These are phyloP conservation scores for Pelagomonas calceolata DNA, from an alignment of 108 stramenopile species.

Conservation along the genomic window DNA sequence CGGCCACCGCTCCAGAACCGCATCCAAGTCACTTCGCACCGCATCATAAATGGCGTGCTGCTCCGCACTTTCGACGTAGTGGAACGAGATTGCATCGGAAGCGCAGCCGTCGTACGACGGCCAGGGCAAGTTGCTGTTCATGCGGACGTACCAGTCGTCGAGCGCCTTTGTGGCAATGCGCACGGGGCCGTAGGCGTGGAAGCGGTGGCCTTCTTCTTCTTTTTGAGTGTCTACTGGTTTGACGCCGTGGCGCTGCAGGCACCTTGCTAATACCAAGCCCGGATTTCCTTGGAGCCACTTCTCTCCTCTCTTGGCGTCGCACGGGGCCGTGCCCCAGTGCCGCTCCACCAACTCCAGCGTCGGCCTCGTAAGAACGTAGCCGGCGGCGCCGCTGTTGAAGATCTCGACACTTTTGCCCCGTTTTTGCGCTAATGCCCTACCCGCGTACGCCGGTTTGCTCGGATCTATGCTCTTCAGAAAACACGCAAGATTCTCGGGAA, in stretches of 20 bases:
- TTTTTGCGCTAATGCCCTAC: constrained; percentile 58
- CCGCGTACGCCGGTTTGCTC: constrained; percentile 55
- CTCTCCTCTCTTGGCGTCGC: constrained; percentile 16
- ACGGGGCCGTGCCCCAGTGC: constrained; percentile 52
- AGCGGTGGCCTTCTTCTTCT: constrained; percentile 49
- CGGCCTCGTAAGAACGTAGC: constrained; percentile 59
- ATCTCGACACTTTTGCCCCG: constrained; percentile 24
- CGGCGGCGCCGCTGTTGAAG: constrained; percentile 75
- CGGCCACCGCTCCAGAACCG: no score
- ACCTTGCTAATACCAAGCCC: constrained; percentile 53
- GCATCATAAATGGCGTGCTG: constrained; percentile 22
- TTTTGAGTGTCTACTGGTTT: constrained; percentile 56
- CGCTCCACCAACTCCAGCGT: constrained; percentile 57
- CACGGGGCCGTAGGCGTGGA: constrained; percentile 62
- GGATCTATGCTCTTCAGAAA: constrained; percentile 48
- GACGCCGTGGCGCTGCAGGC: constrained; percentile 47
- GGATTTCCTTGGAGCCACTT: constrained; percentile 72
- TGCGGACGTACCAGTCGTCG: constrained; percentile 68
- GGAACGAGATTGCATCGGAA: constrained; percentile 61
- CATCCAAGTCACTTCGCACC: background rate
- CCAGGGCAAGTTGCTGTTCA: constrained; percentile 46
- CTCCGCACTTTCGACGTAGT: constrained; percentile 71
- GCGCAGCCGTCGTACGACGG: constrained; percentile 50
- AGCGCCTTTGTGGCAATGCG: constrained; percentile 56
- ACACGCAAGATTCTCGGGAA: constrained; percentile 61